Base-by-base conservation (phyloP, 495 filamentous ascomycete species). In the Astrothelium macrocarpum region DNA sequence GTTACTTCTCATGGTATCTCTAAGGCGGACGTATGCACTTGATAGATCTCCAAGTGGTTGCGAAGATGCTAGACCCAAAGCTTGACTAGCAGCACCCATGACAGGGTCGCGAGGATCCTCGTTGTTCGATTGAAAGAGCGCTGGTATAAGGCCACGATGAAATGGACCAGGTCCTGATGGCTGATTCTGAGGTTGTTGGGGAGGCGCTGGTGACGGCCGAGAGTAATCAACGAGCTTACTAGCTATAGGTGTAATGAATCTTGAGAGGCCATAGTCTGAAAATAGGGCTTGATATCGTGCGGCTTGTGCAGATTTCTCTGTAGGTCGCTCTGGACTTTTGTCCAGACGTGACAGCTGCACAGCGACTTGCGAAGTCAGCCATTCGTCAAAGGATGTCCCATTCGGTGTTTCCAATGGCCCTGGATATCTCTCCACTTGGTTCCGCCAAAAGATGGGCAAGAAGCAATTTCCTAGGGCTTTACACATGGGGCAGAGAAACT, bases 401-500 rank as follows among this genome's bases (percentile, higher is more conserved):
- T 25, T 25, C 9, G 80, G 72, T 0, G 67, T 75, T 4, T 81
- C 70, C 58, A 96, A 66, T 4, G 83, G 78, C 2, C 87, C 87
- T 0, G 89, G 87, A 67, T 90, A 88, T 1, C 82, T 80, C 70
- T 94, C 89, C 65, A 92, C 88, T 71, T 97, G 90, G 26, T 87
- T 87, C 68, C 90, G 91, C 95, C 95, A 99, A 34, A 94, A 88
- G 59, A 97, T 91, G 1, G 95, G 95, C 32, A 99, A 75, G 77
- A 99, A 97, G 9, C 90, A 82, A 70, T 99, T 99, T 1, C 95
- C 94, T 9, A 97, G 81, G 1, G 95, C 95, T 75, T 97, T 99
- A 78, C 94, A 99, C 14, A 99, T 80, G n/a, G 94, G 94, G 67
- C 94, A 99, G 29, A 96, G 88, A 68, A 97, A 99, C 65, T 99